Conservation (phyloP, 192 early-diverging fungal species). For the Phlyctochytrium arcticum region DNA sequence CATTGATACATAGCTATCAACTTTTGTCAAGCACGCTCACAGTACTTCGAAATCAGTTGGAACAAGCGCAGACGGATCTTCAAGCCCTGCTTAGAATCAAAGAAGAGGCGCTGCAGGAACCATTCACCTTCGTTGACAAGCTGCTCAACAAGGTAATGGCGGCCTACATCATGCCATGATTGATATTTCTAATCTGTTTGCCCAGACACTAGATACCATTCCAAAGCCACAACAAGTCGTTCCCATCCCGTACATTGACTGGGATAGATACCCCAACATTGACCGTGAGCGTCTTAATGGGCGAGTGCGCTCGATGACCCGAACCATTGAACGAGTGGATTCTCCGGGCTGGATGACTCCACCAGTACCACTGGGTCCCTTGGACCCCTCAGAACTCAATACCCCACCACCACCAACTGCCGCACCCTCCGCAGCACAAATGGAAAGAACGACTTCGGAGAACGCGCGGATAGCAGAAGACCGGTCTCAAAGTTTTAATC, state of each 20-base stretch:
- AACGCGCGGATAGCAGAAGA: background rate
- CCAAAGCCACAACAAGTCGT: constrained; percentile 12
- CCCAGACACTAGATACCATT: background rate
- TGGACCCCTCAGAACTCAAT: background rate
- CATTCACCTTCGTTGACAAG: constrained; percentile 11
- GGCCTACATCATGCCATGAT: background rate
- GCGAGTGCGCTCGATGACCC: background rate
- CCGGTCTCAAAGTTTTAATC: constrained; percentile 12
- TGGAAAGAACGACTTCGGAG: no score
- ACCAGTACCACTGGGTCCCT: background rate
- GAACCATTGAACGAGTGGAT: background rate
- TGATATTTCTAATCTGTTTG: background rate
- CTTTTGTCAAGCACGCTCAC: constrained; percentile 3
- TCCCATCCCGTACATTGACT: background rate
- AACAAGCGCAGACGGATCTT: constrained; percentile 12
- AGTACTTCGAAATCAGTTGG: constrained; percentile 15
- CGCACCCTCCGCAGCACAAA: no score
- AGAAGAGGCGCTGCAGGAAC: constrained; percentile 11
- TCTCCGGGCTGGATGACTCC: background rate
- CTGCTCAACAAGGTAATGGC: background rate
- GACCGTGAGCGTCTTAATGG: no score
- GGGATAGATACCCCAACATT: background rate
- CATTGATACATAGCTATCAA: constrained; percentile 11
- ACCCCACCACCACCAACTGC: no score
- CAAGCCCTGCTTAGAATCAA: background rate